Percentiles rank a stretch among this genome's conserved stretches.
phyloP scores from a whole-genome alignment of 192 early-diverging fungal genomes.

The Dissophora ornata region DNA sequence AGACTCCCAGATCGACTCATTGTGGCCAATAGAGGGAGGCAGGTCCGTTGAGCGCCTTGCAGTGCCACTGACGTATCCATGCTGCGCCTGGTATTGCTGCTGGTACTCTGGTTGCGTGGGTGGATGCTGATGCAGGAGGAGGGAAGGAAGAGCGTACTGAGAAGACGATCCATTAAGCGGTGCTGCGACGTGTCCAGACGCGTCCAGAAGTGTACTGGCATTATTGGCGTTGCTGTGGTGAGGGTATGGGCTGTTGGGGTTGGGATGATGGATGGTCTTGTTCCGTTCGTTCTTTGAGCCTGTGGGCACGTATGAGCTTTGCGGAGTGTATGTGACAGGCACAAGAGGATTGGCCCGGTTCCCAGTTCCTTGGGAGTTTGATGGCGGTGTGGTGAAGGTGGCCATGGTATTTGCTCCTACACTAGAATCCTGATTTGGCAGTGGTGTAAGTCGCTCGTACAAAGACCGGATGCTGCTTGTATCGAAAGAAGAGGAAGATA shows the following conservation, averaged over 20 bases:
- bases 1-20: constrained; percentile 30
- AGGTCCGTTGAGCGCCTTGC: constrained; percentile 36
- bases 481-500: neutral
- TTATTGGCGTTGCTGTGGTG: constrained; percentile 15
- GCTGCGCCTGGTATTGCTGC: constrained; percentile 21
- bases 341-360: constrained; percentile 33
- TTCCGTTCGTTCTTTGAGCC: constrained; percentile 13
- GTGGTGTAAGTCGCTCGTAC: no score
- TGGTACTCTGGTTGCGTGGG: constrained; percentile 10
- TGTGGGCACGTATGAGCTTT: constrained; percentile 32
- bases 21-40: constrained; percentile 7
- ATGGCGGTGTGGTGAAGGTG: constrained; percentile 28
- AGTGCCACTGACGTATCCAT: constrained; percentile 8
- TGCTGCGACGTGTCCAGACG: neutral
- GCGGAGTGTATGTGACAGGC: constrained; percentile 38
- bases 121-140: constrained; percentile 29
- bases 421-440: neutral
- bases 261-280: constrained; percentile 5
- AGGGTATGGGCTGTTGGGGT: constrained; percentile 7
- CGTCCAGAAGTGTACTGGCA: constrained; percentile 8
- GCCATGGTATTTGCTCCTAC: constrained; percentile 15
- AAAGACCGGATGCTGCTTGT: no score
- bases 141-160: constrained; percentile 14
- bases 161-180: constrained; percentile 17
- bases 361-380: constrained; percentile 6